Percentiles rank a stretch among this genome's conserved stretches.
Conservation (phyloP, 257 asterid species). For the Forsythia suspensa region DNA sequence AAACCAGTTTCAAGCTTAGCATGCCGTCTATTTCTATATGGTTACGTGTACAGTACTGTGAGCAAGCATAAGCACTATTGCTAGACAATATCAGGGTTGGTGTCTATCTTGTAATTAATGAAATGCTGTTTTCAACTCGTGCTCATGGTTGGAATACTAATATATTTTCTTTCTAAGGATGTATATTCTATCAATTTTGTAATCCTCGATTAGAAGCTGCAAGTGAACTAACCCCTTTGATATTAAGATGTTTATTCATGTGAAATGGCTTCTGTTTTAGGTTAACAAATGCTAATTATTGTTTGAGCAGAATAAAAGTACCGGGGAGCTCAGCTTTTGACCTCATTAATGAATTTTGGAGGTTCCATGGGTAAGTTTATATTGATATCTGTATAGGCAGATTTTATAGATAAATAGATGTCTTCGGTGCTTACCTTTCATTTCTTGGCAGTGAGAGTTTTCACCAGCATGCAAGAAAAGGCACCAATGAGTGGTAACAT, state of each 20-base stretch:
- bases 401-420: neutral
- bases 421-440: conserved; percentile 12
- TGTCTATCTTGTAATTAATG: neutral
- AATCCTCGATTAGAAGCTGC: neutral
- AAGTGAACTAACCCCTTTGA: neutral
- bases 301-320: conserved; percentile 76
- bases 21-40: neutral
- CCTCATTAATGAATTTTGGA: conserved; percentile 80
- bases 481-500: conserved; percentile 87
- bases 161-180: neutral
- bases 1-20: neutral
- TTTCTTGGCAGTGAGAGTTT: conserved; percentile 77
- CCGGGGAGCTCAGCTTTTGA: conserved; percentile 96
- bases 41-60: neutral
- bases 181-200: neutral
- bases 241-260: neutral
- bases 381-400: neutral
- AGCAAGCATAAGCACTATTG: neutral
- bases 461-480: conserved; percentile 90
- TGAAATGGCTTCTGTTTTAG: conserved; percentile 1
- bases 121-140: neutral
- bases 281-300: conserved; percentile 24
- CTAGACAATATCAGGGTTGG: neutral
- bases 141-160: neutral
- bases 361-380: conserved; percentile 74